Base-by-base conservation (phyloP, 2,329 filamentous ascomycete genomes). In the Ambrosiella beaveri region DNA sequence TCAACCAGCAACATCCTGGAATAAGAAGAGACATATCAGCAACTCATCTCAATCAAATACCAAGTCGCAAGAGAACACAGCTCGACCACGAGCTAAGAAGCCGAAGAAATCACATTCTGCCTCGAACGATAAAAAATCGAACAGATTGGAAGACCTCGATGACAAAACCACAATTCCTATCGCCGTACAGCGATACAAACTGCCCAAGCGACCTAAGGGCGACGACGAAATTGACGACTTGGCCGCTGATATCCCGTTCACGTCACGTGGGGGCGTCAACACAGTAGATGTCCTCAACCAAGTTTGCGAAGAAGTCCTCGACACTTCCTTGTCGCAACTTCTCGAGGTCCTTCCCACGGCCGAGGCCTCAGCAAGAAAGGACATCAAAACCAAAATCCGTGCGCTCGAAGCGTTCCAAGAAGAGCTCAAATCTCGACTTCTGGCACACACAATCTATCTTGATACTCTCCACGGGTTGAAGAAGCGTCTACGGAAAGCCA, bases 271-370 rank as follows among this genome's bases (percentile, higher is more conserved):
- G 19, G 78, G 78, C 51, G 80, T 83, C 62, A 85, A 80, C 53
- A 73, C 77, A 0, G 71, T 84, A 1, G 81, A 85, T 63, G 80
- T 84, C 1, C 71, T 85, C 41, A 72, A 75, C 5, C 76, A 82
- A 62, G 72, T 83, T 12, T 84, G 78, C 64, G 75, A 80, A 39
- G 80, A 84, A 64, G 73, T 82, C 38, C 71, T 82, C 17, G 72
- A 72, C n/a, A 68, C 71, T 1, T 75, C 71, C 12, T 65, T 82
- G 38, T 68, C 69, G 1, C 73, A 73, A 53, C 66, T 81, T 1
- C 69, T 74, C 49, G 71, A 75, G 38, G 68, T 71, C 8, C 67
- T 66, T 15, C 55, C 64, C 3, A 57, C 59, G 0, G 65, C 63
- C 3, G 72, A 72, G 1, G 72, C 74, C 27, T 73, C 76, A 36